phyloP scores from a whole-genome alignment of 148 eudicot genomes.

The Silene latifolia region DNA sequence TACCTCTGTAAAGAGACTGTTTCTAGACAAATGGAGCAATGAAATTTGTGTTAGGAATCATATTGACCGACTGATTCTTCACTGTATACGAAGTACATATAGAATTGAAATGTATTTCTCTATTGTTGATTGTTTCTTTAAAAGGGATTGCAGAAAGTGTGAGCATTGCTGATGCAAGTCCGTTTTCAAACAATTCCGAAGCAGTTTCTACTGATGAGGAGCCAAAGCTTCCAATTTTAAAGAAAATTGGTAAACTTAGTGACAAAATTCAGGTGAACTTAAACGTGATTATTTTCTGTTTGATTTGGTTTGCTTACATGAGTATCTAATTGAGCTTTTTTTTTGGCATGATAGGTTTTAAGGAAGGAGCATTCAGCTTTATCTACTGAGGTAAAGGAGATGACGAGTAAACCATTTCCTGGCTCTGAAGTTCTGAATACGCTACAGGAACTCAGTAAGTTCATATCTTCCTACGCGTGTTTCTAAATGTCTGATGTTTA shows the following conservation, averaged over 20 bases:
- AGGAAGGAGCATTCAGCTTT: constrained; percentile 63
- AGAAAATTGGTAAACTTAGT: constrained; percentile 56
- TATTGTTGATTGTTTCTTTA: constrained; percentile 15
- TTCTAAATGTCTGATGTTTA: background rate
- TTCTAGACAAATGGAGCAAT: background rate
- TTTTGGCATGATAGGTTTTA: constrained; percentile 41
- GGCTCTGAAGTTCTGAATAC: constrained; percentile 64
- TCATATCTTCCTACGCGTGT: background rate
- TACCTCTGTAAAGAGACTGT: background rate
- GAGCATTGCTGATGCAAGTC: constrained; percentile 31
- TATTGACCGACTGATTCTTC: background rate
- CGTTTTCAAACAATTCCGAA: constrained; percentile 32
- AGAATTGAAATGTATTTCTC: background rate
- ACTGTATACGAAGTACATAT: background rate
- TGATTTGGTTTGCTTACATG: background rate
- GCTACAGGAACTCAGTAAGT: constrained; percentile 68
- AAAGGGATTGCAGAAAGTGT: constrained; percentile 34
- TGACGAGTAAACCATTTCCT: constrained; percentile 52
- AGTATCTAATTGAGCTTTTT: constrained; percentile 1
- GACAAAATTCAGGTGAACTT: constrained; percentile 49
- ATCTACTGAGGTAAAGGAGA: constrained; percentile 60
- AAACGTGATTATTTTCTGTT: background rate
- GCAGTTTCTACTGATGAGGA: constrained; percentile 40
- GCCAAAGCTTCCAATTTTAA: constrained; percentile 63
- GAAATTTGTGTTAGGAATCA: background rate